phyloP scores from a whole-genome alignment of 2,329 filamentous ascomycete genomes.

The Acarospora socialis region DNA sequence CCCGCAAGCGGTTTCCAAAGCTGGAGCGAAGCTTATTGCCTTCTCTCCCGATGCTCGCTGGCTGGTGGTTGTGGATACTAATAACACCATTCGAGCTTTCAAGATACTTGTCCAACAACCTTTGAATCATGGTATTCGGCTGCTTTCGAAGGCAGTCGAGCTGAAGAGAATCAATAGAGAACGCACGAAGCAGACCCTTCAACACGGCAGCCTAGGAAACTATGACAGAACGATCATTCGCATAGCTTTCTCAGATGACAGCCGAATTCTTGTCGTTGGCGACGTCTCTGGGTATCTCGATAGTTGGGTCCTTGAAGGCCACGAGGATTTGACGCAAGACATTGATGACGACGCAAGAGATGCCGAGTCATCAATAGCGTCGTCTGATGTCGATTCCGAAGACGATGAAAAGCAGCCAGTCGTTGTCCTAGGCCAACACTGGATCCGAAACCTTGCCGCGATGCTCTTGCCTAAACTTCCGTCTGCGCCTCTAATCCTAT shows the following conservation, averaged over 20 bases:
- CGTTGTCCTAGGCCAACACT: conserved; percentile 48
- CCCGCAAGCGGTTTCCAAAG: conserved; percentile 39
- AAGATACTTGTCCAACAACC: conserved; percentile 30
- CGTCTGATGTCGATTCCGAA: conserved; percentile 29
- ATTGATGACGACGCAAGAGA: conserved; percentile 23
- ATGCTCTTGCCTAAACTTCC: conserved; percentile 55
- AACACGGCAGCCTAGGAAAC: conserved; percentile 52
- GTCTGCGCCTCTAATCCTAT: conserved; percentile 50
- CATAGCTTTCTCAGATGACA: conserved; percentile 65
- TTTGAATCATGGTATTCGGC: conserved; percentile 27
- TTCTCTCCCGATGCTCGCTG: conserved; percentile 34
- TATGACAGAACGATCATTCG: conserved; percentile 68
- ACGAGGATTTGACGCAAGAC: conserved; percentile 33
- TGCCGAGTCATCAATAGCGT: conserved; percentile 16
- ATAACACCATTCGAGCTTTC: conserved; percentile 43
- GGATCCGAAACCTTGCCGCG: conserved; percentile 60
- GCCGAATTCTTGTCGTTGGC: conserved; percentile 60
- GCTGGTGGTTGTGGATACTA: conserved; percentile 41
- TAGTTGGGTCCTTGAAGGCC: conserved; percentile 60
- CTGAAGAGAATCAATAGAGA: conserved; percentile 25
- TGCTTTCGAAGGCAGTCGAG: conserved; percentile 30
- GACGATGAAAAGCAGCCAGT: conserved; percentile 34
- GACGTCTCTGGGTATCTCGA: conserved; percentile 80
- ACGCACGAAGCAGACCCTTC: conserved; percentile 30
- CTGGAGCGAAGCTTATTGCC: conserved; percentile 53